These are phyloP conservation scores for Hygrophila difformis DNA, from an alignment of 257 asterid genomes.

Conservation along the genomic window DNA sequence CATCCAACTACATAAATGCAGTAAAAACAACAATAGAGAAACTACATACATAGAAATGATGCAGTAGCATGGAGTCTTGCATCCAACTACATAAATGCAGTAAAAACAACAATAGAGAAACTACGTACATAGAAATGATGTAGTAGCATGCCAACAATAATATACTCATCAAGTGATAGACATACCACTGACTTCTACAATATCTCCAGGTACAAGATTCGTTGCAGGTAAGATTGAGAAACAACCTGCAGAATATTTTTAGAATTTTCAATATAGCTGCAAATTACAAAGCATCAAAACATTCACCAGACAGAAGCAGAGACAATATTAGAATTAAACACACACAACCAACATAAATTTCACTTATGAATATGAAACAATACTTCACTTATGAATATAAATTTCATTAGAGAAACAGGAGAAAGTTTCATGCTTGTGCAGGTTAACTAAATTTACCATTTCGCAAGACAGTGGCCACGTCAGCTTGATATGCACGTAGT, in stretches of 20 bases:
- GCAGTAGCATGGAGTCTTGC: slow-evolving; percentile 61
- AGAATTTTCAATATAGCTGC: background rate
- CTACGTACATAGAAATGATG: slow-evolving; percentile 13
- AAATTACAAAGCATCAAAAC: slow-evolving; percentile 2
- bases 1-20: slow-evolving; percentile 63
- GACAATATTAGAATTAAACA: background rate
- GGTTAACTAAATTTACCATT: slow-evolving; percentile 74
- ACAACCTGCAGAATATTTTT: slow-evolving; percentile 43
- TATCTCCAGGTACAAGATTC: slow-evolving; percentile 97
- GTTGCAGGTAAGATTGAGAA: slow-evolving; percentile 94
- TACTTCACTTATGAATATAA: no score
- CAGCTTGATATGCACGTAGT: slow-evolving; percentile 98
- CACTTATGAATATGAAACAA: no score
- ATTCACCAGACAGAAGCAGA: slow-evolving; percentile 11
- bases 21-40: slow-evolving; percentile 15
- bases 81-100: slow-evolving; percentile 56
- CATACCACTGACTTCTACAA: slow-evolving; percentile 95
- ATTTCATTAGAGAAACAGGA: no score
- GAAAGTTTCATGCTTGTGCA: slow-evolving; percentile 10
- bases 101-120: slow-evolving; percentile 14
- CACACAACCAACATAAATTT: no score
- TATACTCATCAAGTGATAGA: slow-evolving; percentile 8
- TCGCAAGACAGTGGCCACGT: slow-evolving; percentile 86
- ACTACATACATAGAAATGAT: slow-evolving; percentile 14
- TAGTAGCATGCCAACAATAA: slow-evolving; percentile 20